A percentile compares a stretch with the other conserved stretches of the same genome.
Evolutionary conservation across 2,329 filamentous ascomycete species (phyloP).

Genomic region (Penicillium expansum): DNA sequence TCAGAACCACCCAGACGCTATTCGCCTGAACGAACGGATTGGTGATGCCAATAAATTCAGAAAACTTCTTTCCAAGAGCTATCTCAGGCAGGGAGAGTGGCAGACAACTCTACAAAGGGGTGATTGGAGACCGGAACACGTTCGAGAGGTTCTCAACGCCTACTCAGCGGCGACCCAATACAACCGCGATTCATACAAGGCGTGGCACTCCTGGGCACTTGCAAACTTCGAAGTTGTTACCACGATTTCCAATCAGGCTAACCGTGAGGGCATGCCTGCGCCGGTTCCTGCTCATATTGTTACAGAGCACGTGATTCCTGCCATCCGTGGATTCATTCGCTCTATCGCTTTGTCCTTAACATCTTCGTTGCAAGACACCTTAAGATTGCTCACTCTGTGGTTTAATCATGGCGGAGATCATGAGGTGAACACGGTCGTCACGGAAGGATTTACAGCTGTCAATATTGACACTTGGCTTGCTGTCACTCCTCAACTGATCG

Average conservation of each 20-base stretch:
- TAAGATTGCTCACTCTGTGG: slow-evolving; percentile 90
- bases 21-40: slow-evolving; percentile 40
- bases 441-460: slow-evolving; percentile 85
- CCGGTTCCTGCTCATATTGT: slow-evolving; percentile 66
- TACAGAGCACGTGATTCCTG: slow-evolving; percentile 86
- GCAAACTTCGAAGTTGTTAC: slow-evolving; percentile 99
- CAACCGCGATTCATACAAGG: slow-evolving; percentile 96
- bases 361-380: slow-evolving; percentile 91
- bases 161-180: slow-evolving; percentile 91
- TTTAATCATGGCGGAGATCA: slow-evolving; percentile 86
- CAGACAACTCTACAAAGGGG: slow-evolving; percentile 79
- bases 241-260: slow-evolving; percentile 65
- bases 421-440: slow-evolving; percentile 85
- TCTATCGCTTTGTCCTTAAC: slow-evolving; percentile 89
- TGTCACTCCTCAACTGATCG: slow-evolving; percentile 95
- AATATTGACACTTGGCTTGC: slow-evolving; percentile 98
- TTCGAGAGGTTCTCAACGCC: slow-evolving; percentile 84
- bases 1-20: slow-evolving; percentile 39
- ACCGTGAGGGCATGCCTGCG: slow-evolving; percentile 50
- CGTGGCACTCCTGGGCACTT: slow-evolving; percentile 97
- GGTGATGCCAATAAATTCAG: slow-evolving; percentile 57
- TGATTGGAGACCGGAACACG: slow-evolving; percentile 82
- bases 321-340: slow-evolving; percentile 93
- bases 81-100: slow-evolving; percentile 95
- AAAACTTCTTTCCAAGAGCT: slow-evolving; percentile 86